Evolutionary conservation across 2,329 filamentous ascomycete genomes (phyloP), one percentile per base, ranked within the genome.

Genomic region (Colletotrichum acutatum): DNA sequence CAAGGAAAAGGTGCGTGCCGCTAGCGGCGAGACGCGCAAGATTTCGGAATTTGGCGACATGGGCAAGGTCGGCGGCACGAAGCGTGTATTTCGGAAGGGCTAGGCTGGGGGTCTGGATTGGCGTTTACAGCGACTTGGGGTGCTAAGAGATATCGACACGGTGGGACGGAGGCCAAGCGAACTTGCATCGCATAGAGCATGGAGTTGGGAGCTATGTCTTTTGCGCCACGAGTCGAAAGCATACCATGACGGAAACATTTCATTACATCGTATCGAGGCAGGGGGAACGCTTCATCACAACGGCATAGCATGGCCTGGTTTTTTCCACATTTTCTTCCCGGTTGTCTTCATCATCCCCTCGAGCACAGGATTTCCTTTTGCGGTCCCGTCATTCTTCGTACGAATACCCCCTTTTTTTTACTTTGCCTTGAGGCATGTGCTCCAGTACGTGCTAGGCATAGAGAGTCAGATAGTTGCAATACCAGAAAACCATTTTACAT

Each of bases 1-100:
- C 84, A 92, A 95, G 83, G 92, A 94, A 78, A 93, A 94, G 79
- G 94, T 95, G 53, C 89, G 92, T 72, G 87, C 91, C 59, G 93
- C 91, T 73, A 94, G 92, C 78, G 89, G 89, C 68, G 91, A 91
- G 80, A 28, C 52, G 54, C 83, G 82, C 60, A 82, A 82, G 63
- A 75, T 80, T 24, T 78, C 82, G 22, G 79, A 79, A 73, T 93
- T 95, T 81, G 92, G 91, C 24, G 92, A 94, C 75, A 82, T 95
- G 76, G 92, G 92, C 57, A 94, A 89, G 79, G 90, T 92, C 5
- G 93, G 93, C 2, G 90, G 89, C 8, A 95, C 93, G 19, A 93
- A 93, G 84, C 88, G 94, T 76, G 80, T 95, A 63, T 94, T 93
- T 78, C 86, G 90, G 78, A 87, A 86, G 81, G 80, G 75, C 34